Evolutionary conservation across 768 basidiomycete genomes (phyloP).

Genomic region (Rhodotorula paludigena): DNA sequence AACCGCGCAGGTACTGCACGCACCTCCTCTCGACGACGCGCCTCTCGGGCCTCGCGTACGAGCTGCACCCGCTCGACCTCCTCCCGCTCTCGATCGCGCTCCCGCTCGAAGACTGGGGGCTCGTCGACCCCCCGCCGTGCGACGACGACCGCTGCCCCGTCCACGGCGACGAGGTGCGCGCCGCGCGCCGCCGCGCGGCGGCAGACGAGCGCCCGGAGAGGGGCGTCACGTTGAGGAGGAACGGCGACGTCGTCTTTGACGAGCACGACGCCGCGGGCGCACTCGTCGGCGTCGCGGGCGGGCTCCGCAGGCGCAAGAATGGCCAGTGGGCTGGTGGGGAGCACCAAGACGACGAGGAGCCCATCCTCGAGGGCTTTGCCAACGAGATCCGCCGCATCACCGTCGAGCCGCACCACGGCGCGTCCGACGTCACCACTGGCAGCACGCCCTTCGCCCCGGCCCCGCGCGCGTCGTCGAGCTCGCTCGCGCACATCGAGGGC

Average conservation of each 20-base stretch:
- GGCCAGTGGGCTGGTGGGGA: too few species aligned
- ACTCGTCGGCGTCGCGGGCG: not conserved
- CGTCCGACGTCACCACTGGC: not conserved
- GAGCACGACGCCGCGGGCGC: not conserved
- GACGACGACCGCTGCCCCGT: not conserved
- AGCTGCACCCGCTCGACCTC: slow-evolving; percentile 27
- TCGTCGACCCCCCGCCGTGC: slow-evolving; percentile 6
- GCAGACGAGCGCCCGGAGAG: not conserved
- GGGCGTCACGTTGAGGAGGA: slow-evolving; percentile 3
- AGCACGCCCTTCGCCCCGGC: not conserved
- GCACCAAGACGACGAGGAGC: too few species aligned
- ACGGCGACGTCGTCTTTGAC: slow-evolving; percentile 23
- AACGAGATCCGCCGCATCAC: slow-evolving; percentile 16
- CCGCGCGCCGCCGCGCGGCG: not conserved
- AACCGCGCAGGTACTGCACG: slow-evolving; percentile 23
- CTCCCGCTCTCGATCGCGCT: slow-evolving; percentile 9
- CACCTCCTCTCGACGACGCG: slow-evolving; percentile 19
- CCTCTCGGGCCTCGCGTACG: slow-evolving; percentile 23
- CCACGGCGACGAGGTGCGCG: not conserved
- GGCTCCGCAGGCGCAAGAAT: too few species aligned
- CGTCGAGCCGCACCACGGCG: not conserved
- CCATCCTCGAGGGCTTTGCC: slow-evolving; percentile 12
- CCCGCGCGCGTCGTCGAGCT: not conserved
- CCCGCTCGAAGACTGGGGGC: slow-evolving; percentile 6
- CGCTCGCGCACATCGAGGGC: not conserved